These are phyloP conservation scores for Penicillium decumbens DNA, from an alignment of 2,329 filamentous ascomycete genomes.

Conservation along the genomic window DNA sequence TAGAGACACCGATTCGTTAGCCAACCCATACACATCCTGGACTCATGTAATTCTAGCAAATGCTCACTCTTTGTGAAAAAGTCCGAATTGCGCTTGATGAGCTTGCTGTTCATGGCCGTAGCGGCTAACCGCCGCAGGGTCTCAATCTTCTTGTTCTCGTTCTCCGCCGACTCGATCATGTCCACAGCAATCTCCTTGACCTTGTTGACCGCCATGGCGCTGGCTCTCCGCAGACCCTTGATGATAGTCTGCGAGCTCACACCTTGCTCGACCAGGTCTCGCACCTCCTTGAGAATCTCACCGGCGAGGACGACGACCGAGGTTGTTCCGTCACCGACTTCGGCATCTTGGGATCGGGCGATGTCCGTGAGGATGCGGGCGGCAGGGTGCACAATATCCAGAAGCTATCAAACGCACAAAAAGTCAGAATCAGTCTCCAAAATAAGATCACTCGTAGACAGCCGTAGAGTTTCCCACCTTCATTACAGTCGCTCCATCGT, in stretches of 20 bases:
- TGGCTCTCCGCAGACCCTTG: conserved; percentile 86
- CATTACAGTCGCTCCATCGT: conserved; percentile 98
- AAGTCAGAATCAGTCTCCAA: conserved; percentile 4
- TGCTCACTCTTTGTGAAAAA: conserved; percentile 94
- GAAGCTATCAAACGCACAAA: conserved; percentile 56
- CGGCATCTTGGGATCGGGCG: conserved; percentile 95
- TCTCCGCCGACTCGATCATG: conserved; percentile 62
- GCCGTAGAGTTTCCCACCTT: conserved; percentile 57
- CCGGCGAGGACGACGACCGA: conserved; percentile 97
- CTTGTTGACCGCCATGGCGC: conserved; percentile 92
- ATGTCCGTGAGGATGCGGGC: conserved; percentile 97
- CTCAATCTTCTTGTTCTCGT: conserved; percentile 81
- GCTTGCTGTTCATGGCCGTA: conserved; percentile 98
- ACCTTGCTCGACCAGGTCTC: conserved; percentile 92
- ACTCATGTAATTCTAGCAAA: conserved; percentile 1
- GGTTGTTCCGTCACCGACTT: conserved; percentile 96
- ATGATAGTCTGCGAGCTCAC: conserved; percentile 97
- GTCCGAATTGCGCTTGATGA: conserved; percentile 92
- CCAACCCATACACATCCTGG: conserved; percentile 1
- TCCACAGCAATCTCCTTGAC: conserved; percentile 91
- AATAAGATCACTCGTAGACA: neutral
- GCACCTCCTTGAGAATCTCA: conserved; percentile 94
- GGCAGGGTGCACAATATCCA: conserved; percentile 97
- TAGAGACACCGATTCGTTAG: conserved; percentile 37
- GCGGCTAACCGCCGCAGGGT: conserved; percentile 84